Evolutionary conservation across 2,329 filamentous ascomycete species (phyloP).

Genomic region (Penicillium occitanis): DNA sequence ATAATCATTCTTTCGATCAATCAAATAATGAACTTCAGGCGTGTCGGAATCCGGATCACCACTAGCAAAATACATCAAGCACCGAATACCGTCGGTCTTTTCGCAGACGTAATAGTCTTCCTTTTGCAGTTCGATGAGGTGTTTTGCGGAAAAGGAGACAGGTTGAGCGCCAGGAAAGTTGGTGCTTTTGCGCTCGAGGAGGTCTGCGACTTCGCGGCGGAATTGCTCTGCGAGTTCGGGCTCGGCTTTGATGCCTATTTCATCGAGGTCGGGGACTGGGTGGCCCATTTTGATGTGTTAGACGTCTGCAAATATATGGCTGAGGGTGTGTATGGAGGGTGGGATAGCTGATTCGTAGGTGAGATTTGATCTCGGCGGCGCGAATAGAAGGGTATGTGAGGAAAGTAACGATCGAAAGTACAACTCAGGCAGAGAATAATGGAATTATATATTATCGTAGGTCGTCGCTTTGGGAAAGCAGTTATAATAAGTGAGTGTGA

Average conservation of each 20-base stretch:
- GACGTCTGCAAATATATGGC: not conserved
- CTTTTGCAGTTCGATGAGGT: conserved; percentile 76
- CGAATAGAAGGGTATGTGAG: not conserved
- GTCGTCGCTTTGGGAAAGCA: too few species aligned
- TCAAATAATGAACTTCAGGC: conserved; percentile 79
- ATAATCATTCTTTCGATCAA: conserved; percentile 97
- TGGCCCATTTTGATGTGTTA: conserved; percentile 34
- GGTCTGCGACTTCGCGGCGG: conserved; percentile 69
- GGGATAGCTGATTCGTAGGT: not conserved
- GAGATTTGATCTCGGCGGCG: not conserved
- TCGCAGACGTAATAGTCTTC: conserved; percentile 97
- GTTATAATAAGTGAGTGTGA: not conserved
- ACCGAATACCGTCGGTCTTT: conserved; percentile 95
- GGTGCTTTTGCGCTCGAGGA: conserved; percentile 68
- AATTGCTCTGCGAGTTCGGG: conserved; percentile 61
- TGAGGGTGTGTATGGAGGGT: not conserved
- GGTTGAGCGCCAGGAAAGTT: conserved; percentile 90
- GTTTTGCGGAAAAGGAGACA: conserved; percentile 81
- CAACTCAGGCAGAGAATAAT: not conserved
- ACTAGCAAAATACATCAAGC: conserved; percentile 82
- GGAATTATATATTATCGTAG: not conserved
- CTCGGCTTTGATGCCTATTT: conserved; percentile 62
- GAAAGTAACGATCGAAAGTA: not conserved
- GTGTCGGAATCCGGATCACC: conserved; percentile 56
- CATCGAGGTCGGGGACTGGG: conserved; percentile 44